Evolutionary conservation across 371 early-diverging fungal species (phyloP), one percentile per base, ranked within the genome.

Genomic region (Zopfochytrium polystomum): DNA sequence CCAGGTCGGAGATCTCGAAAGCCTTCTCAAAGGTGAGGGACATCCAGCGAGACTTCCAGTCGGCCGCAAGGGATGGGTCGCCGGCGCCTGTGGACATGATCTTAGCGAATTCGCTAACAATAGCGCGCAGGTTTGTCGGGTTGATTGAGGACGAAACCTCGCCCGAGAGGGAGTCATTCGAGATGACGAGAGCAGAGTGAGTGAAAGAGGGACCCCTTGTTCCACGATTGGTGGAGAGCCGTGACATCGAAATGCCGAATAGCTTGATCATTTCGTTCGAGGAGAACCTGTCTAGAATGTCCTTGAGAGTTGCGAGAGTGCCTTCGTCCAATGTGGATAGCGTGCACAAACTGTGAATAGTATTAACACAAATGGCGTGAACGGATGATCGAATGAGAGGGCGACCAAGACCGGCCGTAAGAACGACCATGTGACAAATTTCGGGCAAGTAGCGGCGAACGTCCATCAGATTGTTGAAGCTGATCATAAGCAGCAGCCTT

Each of bases 21-120:
- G 95, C 92, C 22, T 90, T 89, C 47, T 90, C 88, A 0, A 93
- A 86, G 3, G 93, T 88, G 56, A 96, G 73, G 44, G 90, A 85
- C 83, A 93, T 90, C 93, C 93, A 95, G 49, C 93, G 78, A 9
- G 93, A 85, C 55, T 91, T 86, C 87, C 93, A 91, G 13, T 79
- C 81, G 2, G 56, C 46, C 11, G 65, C 64, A n/a, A 67, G 58
- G 15, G 70, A 87, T 60, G 77, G 67, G n/a, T 86, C 84, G 7
- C 85, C 85, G 0, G 92, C 87, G 5, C 92, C 88, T 55, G 78
- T 84, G 3, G 80, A 79, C 68, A 93, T 77, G 3, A 91, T 88
- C 50, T 91, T 89, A 65, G 92, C 65, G 20, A 94, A 72, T n/a
- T 84, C 78, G 54, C 84, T 85, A 20, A 90, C 86, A 62, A 94